Evolutionary conservation across 768 basidiomycete genomes (phyloP).

Genomic region (Auricularia auricula-judae): DNA sequence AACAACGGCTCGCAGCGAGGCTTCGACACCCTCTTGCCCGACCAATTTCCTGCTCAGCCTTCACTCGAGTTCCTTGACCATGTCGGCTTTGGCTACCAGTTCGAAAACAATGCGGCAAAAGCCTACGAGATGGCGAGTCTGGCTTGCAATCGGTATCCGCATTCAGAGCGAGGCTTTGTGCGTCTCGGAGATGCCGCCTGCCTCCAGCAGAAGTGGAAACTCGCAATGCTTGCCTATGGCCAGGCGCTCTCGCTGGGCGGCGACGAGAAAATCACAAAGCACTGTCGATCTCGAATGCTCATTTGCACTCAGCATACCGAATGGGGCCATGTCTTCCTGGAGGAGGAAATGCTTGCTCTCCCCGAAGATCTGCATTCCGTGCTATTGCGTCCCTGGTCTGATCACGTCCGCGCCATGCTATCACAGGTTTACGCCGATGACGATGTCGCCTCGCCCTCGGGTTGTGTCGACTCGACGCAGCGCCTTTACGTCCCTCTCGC

Average conservation of each 20-base stretch:
- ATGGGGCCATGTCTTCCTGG: slow-evolving; percentile 37
- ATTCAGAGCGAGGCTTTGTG: slow-evolving; percentile 36
- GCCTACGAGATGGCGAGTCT: slow-evolving; percentile 24
- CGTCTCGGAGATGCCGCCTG: slow-evolving; percentile 38
- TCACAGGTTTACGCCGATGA: slow-evolving; percentile 17
- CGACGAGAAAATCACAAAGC: slow-evolving; percentile 26
- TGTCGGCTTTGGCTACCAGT: slow-evolving; percentile 33
- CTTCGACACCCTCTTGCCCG: slow-evolving; percentile 31
- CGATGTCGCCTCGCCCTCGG: slow-evolving; percentile 22
- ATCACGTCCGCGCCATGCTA: slow-evolving; percentile 18
- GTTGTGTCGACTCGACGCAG: slow-evolving; percentile 32
- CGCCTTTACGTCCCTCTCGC: slow-evolving; percentile 26
- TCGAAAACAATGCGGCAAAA: slow-evolving; percentile 23
- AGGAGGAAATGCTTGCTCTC: slow-evolving; percentile 31
- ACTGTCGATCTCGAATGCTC: slow-evolving; percentile 35
- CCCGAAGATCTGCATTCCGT: slow-evolving; percentile 19
- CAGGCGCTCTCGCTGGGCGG: slow-evolving; percentile 27
- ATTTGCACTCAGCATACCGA: slow-evolving; percentile 38
- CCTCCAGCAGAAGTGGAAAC: slow-evolving; percentile 25
- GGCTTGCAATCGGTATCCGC: slow-evolving; percentile 21
- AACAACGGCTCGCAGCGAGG: slow-evolving; percentile 33
- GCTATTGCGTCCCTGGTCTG: slow-evolving; percentile 34
- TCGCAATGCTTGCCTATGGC: slow-evolving; percentile 48
- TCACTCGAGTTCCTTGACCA: slow-evolving; percentile 32
- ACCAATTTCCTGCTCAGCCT: slow-evolving; percentile 20